Percentiles rank a stretch among this genome's conserved stretches.
Evolutionary conservation across 768 basidiomycete genomes (phyloP).

Genomic region (Lactarius sanguifluus): DNA sequence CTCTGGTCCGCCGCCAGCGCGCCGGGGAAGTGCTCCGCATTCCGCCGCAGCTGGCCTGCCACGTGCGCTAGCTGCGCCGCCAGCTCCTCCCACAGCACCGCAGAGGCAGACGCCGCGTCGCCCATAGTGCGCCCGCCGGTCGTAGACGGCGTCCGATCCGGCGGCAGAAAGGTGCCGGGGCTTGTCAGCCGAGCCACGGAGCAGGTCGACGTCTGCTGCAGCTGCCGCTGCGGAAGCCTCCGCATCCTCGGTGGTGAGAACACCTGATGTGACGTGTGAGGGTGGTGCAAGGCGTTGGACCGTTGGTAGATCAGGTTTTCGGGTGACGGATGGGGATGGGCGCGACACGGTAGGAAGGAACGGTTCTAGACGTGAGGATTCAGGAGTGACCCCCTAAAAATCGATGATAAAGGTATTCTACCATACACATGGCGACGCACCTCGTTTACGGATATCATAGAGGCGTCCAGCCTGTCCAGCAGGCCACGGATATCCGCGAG

Average conservation of each 20-base stretch:
- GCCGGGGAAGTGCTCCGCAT: no score
- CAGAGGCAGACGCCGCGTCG: constrained; percentile 35
- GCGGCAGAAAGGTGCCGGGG: constrained; percentile 36
- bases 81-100: constrained; percentile 45
- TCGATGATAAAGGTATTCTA: no score
- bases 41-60: constrained; percentile 33
- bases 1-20: no score
- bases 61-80: constrained; percentile 65
- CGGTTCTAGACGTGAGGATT: constrained; percentile 32
- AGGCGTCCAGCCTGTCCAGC: no score
- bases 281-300: constrained; percentile 21
- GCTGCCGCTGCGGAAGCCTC: background rate
- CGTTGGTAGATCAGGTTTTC: background rate
- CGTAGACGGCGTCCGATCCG: constrained; percentile 27
- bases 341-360: no score
- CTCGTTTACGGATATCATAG: no score
- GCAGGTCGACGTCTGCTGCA: constrained; percentile 13
- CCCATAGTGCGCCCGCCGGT: constrained; percentile 19
- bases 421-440: no score
- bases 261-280: constrained; percentile 30
- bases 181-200: constrained; percentile 10
- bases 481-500: no score
- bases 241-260: background rate
- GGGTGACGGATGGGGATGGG: no score
- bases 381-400: constrained; percentile 44